These are phyloP conservation scores for Acidiella bohemica DNA, from an alignment of 495 filamentous ascomycete species.

Conservation along the genomic window DNA sequence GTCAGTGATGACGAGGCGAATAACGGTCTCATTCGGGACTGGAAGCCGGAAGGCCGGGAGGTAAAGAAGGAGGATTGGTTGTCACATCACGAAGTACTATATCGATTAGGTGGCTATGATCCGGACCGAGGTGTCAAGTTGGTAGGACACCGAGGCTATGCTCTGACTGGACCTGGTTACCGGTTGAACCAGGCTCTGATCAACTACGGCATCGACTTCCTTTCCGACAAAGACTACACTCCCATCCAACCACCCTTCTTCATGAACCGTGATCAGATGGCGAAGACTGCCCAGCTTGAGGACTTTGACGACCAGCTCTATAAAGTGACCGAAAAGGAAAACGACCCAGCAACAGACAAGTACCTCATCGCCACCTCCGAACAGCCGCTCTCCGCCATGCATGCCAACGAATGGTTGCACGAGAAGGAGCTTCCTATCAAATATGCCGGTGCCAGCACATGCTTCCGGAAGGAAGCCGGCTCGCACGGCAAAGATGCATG, in stretches of 20 bases:
- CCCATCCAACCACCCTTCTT: slow-evolving; percentile 87
- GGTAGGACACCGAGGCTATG: slow-evolving; percentile 91
- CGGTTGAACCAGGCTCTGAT: slow-evolving; percentile 85
- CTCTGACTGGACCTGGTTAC: slow-evolving; percentile 77
- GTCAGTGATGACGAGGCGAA: slow-evolving; percentile 79
- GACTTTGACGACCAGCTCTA: slow-evolving; percentile 96
- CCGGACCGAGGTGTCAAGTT: slow-evolving; percentile 87
- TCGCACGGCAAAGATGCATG: slow-evolving; percentile 88
- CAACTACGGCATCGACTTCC: slow-evolving; percentile 87
- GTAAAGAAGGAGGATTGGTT: slow-evolving; percentile 60
- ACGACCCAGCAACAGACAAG: slow-evolving; percentile 75
- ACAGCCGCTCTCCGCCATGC: slow-evolving; percentile 84
- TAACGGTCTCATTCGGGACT: slow-evolving; percentile 61
- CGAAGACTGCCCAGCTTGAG: slow-evolving; percentile 95
- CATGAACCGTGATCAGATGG: slow-evolving; percentile 93
- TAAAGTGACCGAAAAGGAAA: slow-evolving; percentile 75
- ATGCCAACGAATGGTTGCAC: slow-evolving; percentile 85
- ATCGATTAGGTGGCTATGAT: slow-evolving; percentile 80
- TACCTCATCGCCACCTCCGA: slow-evolving; percentile 97
- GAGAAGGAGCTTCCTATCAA: slow-evolving; percentile 76
- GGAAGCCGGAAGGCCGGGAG: slow-evolving; percentile 59
- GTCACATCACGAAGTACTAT: slow-evolving; percentile 90
- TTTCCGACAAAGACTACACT: slow-evolving; percentile 63
- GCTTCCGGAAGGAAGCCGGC: slow-evolving; percentile 90
- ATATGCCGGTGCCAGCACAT: slow-evolving; percentile 88